Evolutionary conservation across 106 monocot species (phyloP).

Genomic region (Ottelia alismoides): DNA sequence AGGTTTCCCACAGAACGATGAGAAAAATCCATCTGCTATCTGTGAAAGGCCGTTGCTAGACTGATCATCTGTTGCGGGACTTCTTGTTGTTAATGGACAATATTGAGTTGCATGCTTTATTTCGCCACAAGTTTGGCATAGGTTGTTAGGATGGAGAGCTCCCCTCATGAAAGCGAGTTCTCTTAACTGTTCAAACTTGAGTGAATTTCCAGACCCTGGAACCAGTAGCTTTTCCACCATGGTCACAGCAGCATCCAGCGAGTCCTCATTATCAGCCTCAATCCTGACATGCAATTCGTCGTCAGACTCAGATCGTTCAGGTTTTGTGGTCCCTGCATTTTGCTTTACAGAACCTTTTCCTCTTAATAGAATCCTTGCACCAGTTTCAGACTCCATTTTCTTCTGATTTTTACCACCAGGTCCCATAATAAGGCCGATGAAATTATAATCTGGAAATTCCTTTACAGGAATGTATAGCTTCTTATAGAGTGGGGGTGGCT

Average conservation of each 20-base stretch:
- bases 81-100: conserved; percentile 8
- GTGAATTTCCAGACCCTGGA: conserved; percentile 33
- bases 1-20: too few relatives aligned
- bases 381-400: conserved; percentile 52
- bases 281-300: conserved; percentile 57
- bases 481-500: conserved; percentile 13
- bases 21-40: too few relatives aligned
- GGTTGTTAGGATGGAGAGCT: not conserved
- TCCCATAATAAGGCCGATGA: conserved; percentile 57
- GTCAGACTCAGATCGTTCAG: conserved; percentile 1
- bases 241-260: conserved; percentile 40
- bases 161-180: conserved; percentile 44
- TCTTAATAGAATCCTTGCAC: conserved; percentile 39
- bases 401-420: conserved; percentile 51
- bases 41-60: too few relatives aligned
- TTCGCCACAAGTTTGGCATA: conserved; percentile 9
- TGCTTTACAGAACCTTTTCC: conserved; percentile 32
- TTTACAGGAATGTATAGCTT: conserved; percentile 58
- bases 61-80: not conserved
- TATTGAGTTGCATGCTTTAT: not conserved
- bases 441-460: conserved; percentile 52
- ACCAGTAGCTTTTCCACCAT: conserved; percentile 62
- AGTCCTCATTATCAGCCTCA: conserved; percentile 37
- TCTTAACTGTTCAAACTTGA: conserved; percentile 39
- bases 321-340: not conserved